These are phyloP conservation scores for Bimuria novae-zelandiae DNA, from an alignment of 2,329 filamentous ascomycete species.

Conservation along the genomic window DNA sequence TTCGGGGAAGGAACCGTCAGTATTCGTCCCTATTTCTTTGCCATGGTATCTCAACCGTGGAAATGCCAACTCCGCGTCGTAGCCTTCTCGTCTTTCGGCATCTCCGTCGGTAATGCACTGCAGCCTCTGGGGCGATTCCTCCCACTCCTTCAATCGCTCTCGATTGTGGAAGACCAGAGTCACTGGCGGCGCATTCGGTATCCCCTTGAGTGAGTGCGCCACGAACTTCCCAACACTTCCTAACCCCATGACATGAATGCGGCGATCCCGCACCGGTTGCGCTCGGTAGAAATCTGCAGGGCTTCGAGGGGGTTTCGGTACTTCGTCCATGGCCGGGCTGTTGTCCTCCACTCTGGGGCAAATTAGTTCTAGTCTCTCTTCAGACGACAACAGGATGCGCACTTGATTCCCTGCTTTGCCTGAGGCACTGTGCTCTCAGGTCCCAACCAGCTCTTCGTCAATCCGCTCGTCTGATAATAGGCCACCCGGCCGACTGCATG, in stretches of 20 bases:
- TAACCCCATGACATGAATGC: constrained; percentile 71
- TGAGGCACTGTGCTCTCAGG: constrained; percentile 16
- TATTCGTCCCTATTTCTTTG: constrained; percentile 27
- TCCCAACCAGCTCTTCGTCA: constrained; percentile 26
- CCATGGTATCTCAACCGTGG: constrained; percentile 46
- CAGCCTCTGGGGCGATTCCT: constrained; percentile 49
- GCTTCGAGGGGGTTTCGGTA: constrained; percentile 6
- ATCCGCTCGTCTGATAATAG: constrained; percentile 30
- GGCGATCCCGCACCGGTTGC: constrained; percentile 31
- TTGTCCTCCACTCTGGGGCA: constrained; percentile 21
- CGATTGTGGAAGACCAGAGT: constrained; percentile 76
- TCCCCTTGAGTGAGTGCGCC: constrained; percentile 70
- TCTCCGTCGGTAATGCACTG: constrained; percentile 52
- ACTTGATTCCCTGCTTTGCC: constrained; percentile 21
- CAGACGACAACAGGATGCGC: neutral
- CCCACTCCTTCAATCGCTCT: constrained; percentile 53
- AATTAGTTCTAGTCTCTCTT: constrained; percentile 12
- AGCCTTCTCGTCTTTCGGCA: constrained; percentile 47
- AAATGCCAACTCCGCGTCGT: constrained; percentile 51
- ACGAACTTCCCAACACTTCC: constrained; percentile 83
- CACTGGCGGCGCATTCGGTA: constrained; percentile 69
- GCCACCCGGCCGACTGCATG: constrained; percentile 50
- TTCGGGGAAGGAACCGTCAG: neutral
- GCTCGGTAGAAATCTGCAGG: constrained; percentile 41
- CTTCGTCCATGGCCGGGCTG: neutral